Base-by-base conservation (phyloP, 139 green algal genomes). In the Haematococcus lacustris region DNA sequence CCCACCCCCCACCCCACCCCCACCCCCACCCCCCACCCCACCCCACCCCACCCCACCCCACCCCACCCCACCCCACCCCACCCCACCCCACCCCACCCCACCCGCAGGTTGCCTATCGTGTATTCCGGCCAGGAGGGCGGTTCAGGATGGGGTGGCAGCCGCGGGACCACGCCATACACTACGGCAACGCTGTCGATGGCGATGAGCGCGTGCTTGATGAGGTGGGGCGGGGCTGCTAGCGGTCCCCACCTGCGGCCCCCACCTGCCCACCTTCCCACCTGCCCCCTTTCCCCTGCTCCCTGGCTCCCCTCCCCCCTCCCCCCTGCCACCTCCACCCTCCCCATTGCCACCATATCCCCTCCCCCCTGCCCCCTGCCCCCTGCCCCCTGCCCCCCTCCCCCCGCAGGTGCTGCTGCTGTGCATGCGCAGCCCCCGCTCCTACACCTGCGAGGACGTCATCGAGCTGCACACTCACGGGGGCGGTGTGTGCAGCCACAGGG, bases 401-500 rank as follows among this genome's bases (percentile, higher is more conserved):
- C 32, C 57, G 1, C 74, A 88, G 80, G 77, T 86, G 60, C 76
- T 98, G 57, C 23, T 88, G 66, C 66, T 97, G 32, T 75, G 78
- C 26, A 97, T 98, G 89, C 85, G 88, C 40, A 81, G 71, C 0
- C 92, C 91, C 0, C 82, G 88, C 34, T 97, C 91, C 0, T 99
- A 97, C 85, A 99, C 95, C 0, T 63, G 83, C 5, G 95, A 99
- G 75, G 95, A 99, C 73, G 95, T 99, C 25, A 76, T 98, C 0
- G 95, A 99, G 82, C 63, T 99, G 3, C 95, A 99, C 72, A 88
- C 79, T 5, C 95, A 99, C 79, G 95, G 95, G 13, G 93, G 95
- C 37, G 78, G 76, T 28, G 84, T 98, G 51, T 96, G 86, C 77
- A 86, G 82, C 0, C 72, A 73, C 38, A 70, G 94, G 0, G 90